phyloP scores from a whole-genome alignment of 208 protist species.

The Porcisia hertigi region DNA sequence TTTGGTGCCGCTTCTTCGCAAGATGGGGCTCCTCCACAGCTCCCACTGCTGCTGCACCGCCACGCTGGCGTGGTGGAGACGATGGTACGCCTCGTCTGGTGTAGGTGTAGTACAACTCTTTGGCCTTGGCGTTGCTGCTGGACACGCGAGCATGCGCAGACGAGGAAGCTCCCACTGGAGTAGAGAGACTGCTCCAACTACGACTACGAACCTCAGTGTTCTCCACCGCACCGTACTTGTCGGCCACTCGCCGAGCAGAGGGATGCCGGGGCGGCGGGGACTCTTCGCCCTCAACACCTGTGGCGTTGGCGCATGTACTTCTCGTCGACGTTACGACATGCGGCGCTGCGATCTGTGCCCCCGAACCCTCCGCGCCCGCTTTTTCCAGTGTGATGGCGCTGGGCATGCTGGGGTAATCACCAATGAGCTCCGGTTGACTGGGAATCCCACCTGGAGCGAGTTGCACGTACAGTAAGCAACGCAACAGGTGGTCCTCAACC shows the following conservation, averaged over 20 bases:
- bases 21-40: not conserved
- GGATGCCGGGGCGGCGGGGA: slow-evolving; percentile 12
- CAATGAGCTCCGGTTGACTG: slow-evolving; percentile 19
- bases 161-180: not conserved
- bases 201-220: not conserved
- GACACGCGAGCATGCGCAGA: not conserved
- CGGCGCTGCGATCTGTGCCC: not conserved
- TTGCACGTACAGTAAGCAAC: slow-evolving; percentile 25
- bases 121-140: slow-evolving; percentile 15
- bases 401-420: not conserved
- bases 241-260: not conserved
- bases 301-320: not conserved
- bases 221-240: not conserved
- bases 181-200: not conserved
- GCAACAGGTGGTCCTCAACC: slow-evolving; percentile 16
- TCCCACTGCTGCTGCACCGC: not conserved
- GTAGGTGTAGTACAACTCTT: slow-evolving; percentile 30
- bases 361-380: not conserved
- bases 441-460: slow-evolving; percentile 12
- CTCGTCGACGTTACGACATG: not conserved
- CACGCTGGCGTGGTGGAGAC: not conserved
- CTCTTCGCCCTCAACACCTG: not conserved
- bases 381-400: not conserved
- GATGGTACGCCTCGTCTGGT: slow-evolving; percentile 19
- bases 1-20: not conserved